Evolutionary conservation across 2,329 filamentous ascomycete genomes (phyloP).

Genomic region (Fusarium euwallaceae): DNA sequence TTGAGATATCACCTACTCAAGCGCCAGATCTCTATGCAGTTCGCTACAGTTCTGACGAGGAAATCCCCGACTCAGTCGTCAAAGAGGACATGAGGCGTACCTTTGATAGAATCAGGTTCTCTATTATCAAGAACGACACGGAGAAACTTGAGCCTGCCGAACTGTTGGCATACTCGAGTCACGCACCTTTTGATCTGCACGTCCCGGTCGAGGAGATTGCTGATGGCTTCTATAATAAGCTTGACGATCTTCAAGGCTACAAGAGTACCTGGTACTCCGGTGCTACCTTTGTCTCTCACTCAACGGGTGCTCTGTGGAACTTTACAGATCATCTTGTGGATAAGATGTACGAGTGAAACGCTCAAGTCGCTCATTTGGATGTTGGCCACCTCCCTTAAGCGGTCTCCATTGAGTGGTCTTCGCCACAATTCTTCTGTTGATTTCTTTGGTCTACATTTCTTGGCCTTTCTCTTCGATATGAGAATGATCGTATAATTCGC

Average conservation of each 20-base stretch:
- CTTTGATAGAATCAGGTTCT: slow-evolving; percentile 25
- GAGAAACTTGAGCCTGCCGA: slow-evolving; percentile 9
- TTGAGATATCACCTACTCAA: slow-evolving; percentile 36
- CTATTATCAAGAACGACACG: not conserved
- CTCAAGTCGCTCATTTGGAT: not conserved
- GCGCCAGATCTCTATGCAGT: slow-evolving; percentile 22
- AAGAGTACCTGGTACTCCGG: slow-evolving; percentile 38
- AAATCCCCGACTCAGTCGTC: slow-evolving; percentile 9
- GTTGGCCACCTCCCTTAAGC: not conserved
- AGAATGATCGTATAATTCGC: not conserved
- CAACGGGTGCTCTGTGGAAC: slow-evolving; percentile 37
- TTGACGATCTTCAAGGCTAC: slow-evolving; percentile 32
- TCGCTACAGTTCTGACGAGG: slow-evolving; percentile 22
- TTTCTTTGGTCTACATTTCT: not conserved
- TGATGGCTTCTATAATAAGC: slow-evolving; percentile 29
- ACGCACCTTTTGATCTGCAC: slow-evolving; percentile 35
- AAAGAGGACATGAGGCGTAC: slow-evolving; percentile 28
- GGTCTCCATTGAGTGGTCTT: not conserved
- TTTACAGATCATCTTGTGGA: slow-evolving; percentile 37
- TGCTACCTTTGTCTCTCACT: slow-evolving; percentile 32
- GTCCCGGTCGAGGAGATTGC: slow-evolving; percentile 24
- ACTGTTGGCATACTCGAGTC: slow-evolving; percentile 31
- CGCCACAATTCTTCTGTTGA: not conserved
- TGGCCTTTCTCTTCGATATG: not conserved
- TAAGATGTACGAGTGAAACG: slow-evolving; percentile 18